These are phyloP conservation scores for Tarenaya hassleriana DNA, from an alignment of 345 rosid species.

Conservation along the genomic window DNA sequence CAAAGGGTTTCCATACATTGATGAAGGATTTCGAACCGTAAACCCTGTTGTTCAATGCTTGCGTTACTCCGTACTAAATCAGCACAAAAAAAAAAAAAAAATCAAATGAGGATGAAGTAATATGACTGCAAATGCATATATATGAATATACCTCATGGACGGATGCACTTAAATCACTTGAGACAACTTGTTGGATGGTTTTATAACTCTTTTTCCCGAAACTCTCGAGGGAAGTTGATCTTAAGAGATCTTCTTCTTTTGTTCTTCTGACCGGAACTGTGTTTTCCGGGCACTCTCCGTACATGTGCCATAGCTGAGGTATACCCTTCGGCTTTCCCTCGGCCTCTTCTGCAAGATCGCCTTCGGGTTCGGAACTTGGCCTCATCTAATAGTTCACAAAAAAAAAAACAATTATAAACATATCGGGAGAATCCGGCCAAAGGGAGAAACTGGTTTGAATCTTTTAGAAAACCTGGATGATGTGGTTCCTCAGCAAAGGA, in stretches of 20 bases:
- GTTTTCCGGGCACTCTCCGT: conserved; percentile 41
- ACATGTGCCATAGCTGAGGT: conserved; percentile 39
- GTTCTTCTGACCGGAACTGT: conserved; percentile 45
- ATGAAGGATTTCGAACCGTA: conserved; percentile 46
- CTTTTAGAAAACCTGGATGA: conserved; percentile 34
- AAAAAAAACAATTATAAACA: too few species aligned
- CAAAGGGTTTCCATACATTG: conserved; percentile 48
- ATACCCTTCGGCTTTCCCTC: not conserved
- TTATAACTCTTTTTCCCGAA: conserved; percentile 37
- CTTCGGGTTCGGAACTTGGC: conserved; percentile 41
- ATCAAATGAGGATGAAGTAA: not conserved
- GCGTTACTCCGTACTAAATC: conserved; percentile 36
- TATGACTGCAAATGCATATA: not conserved
- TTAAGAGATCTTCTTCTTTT: conserved; percentile 33
- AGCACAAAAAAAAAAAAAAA: not conserved
- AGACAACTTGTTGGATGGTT: conserved; percentile 30
- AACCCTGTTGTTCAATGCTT: conserved; percentile 31
- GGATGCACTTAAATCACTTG: not conserved
- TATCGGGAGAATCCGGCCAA: too few species aligned
- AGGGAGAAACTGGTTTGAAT: too few species aligned
- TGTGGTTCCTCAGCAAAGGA: conserved; percentile 47
- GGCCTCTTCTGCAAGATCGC: conserved; percentile 12
- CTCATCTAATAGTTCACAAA: conserved; percentile 31
- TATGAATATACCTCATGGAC: conserved; percentile 21
- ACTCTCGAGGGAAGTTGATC: conserved; percentile 37